Percentiles rank a stretch among this genome's conserved stretches.
These are phyloP conservation scores for Populus nigra DNA, from an alignment of 345 rosid species.

Conservation along the genomic window DNA sequence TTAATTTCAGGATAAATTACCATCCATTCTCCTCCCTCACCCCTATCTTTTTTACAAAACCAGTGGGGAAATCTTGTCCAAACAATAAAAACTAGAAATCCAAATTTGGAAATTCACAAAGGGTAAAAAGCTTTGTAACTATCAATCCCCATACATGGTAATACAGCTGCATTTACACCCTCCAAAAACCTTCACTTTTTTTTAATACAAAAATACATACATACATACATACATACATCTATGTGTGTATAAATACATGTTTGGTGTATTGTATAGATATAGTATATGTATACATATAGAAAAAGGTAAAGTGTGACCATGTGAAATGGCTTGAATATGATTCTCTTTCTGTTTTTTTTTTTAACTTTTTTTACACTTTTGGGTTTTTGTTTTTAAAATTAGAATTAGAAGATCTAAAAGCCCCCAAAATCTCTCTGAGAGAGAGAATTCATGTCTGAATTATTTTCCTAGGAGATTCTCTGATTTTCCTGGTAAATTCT, in stretches of 20 bases:
- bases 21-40: background rate
- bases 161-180: background rate
- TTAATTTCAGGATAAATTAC: no score
- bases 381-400: background rate
- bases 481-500: slow-evolving; percentile 7
- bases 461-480: slow-evolving; percentile 6
- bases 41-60: background rate
- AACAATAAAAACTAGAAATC: background rate
- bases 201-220: background rate
- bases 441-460: slow-evolving; percentile 13
- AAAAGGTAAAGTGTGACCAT: no score
- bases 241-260: background rate
- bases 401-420: background rate
- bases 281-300: background rate
- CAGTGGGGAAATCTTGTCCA: background rate
- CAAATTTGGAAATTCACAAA: background rate
- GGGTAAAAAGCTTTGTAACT: no score
- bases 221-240: background rate
- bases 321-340: background rate
- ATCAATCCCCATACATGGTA: background rate
- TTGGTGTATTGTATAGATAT: background rate
- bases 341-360: background rate
- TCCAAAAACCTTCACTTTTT: background rate
- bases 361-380: background rate
- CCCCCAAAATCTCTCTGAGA: background rate